Conservation (phyloP, 2,329 filamentous ascomycete genomes). For the Esteya vermicola region DNA sequence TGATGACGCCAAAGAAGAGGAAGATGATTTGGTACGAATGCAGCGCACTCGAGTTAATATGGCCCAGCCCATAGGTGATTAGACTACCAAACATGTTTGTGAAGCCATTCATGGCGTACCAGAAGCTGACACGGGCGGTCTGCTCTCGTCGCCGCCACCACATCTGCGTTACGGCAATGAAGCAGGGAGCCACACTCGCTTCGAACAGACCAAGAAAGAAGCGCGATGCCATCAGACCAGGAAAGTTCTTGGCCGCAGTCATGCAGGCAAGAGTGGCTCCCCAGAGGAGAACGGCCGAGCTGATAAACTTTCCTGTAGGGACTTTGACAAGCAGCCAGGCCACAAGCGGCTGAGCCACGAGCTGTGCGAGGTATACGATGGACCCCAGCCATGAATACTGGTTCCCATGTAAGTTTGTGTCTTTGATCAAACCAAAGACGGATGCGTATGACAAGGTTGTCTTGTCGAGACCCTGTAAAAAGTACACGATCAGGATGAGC, state of each 20-base stretch:
- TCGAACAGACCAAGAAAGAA: conserved; percentile 25
- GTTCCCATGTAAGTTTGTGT: conserved; percentile 7
- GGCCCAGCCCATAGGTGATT: conserved; percentile 42
- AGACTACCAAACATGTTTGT: conserved; percentile 43
- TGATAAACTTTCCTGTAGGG: conserved; percentile 14
- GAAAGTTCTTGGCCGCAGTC: conserved; percentile 17
- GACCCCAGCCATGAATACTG: conserved; percentile 16
- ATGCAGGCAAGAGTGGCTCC: conserved; percentile 13
- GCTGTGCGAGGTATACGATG: conserved; percentile 21
- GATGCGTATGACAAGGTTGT: conserved; percentile 11
- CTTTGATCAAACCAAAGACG: conserved; percentile 10
- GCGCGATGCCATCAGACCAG: conserved; percentile 18
- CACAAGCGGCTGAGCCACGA: conserved; percentile 12
- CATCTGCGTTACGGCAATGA: conserved; percentile 45
- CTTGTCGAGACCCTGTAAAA: conserved; percentile 12
- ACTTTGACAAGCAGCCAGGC: conserved; percentile 12
- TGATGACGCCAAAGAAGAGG: conserved; percentile 36
- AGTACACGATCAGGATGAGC: conserved; percentile 18
- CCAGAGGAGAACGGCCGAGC: conserved; percentile 12
- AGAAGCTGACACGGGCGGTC: conserved; percentile 38
- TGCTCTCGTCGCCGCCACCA: conserved; percentile 48
- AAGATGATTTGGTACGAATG: conserved; percentile 34
- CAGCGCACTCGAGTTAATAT: conserved; percentile 31
- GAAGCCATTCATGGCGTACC: conserved; percentile 47
- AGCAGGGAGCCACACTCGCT: conserved; percentile 29